Conservation (phyloP, 306 rosid genomes). For the Luffa aegyptiaca region DNA sequence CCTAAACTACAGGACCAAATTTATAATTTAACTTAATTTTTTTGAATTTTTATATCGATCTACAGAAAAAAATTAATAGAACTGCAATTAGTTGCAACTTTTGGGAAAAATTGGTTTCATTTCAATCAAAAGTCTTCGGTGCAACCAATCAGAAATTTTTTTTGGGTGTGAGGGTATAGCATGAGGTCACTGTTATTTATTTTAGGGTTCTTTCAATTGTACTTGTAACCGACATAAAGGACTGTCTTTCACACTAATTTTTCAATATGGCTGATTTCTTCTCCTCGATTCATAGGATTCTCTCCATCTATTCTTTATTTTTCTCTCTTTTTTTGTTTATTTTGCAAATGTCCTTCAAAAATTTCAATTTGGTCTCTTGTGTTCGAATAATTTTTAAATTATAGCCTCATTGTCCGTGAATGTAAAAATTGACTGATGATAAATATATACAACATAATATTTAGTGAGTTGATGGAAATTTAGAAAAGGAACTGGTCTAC, state of each 20-base stretch:
- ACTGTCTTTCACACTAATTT: not conserved
- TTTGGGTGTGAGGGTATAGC: not conserved
- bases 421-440: not conserved
- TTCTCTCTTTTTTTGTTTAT: not conserved
- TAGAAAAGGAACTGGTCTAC: too few species aligned
- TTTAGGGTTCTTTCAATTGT: not conserved
- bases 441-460: not conserved
- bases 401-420: not conserved
- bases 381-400: too few species aligned
- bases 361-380: not conserved
- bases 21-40: too few species aligned
- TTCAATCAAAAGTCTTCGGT: not conserved
- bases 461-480: not conserved
- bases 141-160: not conserved
- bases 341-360: not conserved
- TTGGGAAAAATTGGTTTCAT: not conserved
- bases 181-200: not conserved
- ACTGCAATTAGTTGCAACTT: not conserved
- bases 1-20: not conserved
- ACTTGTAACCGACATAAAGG: not conserved
- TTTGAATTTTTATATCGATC: not conserved
- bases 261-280: not conserved
- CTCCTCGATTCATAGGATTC: not conserved
- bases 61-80: not conserved
- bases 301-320: not conserved